These are phyloP conservation scores for Allantophomopsis lycopodina DNA, from an alignment of 2,329 filamentous ascomycete genomes.

Conservation along the genomic window DNA sequence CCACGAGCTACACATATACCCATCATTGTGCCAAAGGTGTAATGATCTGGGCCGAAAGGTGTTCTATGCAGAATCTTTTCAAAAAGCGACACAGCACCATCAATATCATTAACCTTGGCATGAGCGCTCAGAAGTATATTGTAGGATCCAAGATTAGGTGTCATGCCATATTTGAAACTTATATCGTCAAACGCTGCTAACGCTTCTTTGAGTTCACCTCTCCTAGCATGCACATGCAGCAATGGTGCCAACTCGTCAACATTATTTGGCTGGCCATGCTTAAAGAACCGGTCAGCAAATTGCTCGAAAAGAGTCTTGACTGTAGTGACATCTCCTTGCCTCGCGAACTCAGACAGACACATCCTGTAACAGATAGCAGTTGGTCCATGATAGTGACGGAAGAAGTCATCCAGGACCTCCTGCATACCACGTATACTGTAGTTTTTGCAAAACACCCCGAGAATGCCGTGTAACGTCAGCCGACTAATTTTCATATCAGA, in stretches of 20 bases:
- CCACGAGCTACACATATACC: slow-evolving; percentile 55
- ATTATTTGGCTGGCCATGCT: not conserved
- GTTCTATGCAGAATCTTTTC: slow-evolving; percentile 35
- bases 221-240: slow-evolving; percentile 57
- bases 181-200: slow-evolving; percentile 51
- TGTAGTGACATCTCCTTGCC: slow-evolving; percentile 27
- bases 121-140: slow-evolving; percentile 67
- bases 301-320: slow-evolving; percentile 29
- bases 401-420: slow-evolving; percentile 22
- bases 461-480: slow-evolving; percentile 13
- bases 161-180: slow-evolving; percentile 33
- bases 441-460: slow-evolving; percentile 16
- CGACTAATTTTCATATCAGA: slow-evolving; percentile 5
- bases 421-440: slow-evolving; percentile 20
- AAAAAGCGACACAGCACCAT: slow-evolving; percentile 52
- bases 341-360: slow-evolving; percentile 26
- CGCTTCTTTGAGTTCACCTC: slow-evolving; percentile 48
- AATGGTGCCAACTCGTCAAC: slow-evolving; percentile 33
- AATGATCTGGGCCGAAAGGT: slow-evolving; percentile 37
- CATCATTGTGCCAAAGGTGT: slow-evolving; percentile 64
- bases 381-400: slow-evolving; percentile 14
- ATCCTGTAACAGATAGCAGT: slow-evolving; percentile 14
- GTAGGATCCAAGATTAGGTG: slow-evolving; percentile 50
- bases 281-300: slow-evolving; percentile 10
- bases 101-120: slow-evolving; percentile 49